Base-by-base conservation (phyloP, 305 asterid genomes). In the Fraxinus floribunda region DNA sequence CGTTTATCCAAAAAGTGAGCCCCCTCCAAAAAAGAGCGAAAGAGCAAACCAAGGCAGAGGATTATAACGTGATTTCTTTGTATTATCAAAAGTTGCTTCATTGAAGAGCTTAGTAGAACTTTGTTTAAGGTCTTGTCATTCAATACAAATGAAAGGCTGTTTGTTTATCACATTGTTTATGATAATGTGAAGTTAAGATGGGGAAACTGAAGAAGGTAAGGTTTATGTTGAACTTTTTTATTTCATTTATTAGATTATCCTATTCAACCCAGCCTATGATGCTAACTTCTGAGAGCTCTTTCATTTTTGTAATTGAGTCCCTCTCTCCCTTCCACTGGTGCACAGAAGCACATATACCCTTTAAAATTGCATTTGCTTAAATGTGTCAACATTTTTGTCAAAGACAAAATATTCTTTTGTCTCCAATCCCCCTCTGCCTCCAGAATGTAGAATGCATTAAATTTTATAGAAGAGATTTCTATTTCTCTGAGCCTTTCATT, bases 401-500 rank as follows among this genome's bases (percentile, higher is more conserved):
- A 68, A 29, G 75, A 11, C 36, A 26, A 66, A 66, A 11, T 68
- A 29, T 68, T 68, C 32, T 60, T 55, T 18, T 22, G 30, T 60
- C 13, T 60, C 71, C 71, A 60, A 22, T 8, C 66, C 30, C 30
- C 13, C 15, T 7, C 30, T 60, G 71, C 74, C n/a, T 66, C 36
- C 9, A 68, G 75, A 66, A 22, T 66, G 74, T 8, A 26, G 34
- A 68, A 29, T 26, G 38, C n/a, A 20, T 29, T 68, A 29, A 29
- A 24, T 29, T 26, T 68, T 3, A 1, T 68, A 1, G 75, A 29
- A 68, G 72, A 83, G 46, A 6, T 66, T 57, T 24, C 75, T 46
- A 49, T 77, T 77, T 76, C 71, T 79, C 55, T 8, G 38, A 26
- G 36, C 36, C 71, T 62, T 60, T 39, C 62, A 57, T 41, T 80